Percentiles rank a stretch among this genome's conserved stretches.
Evolutionary conservation across 331 rosid genomes (phyloP).

Genomic region (Pyracantha coccinea): DNA sequence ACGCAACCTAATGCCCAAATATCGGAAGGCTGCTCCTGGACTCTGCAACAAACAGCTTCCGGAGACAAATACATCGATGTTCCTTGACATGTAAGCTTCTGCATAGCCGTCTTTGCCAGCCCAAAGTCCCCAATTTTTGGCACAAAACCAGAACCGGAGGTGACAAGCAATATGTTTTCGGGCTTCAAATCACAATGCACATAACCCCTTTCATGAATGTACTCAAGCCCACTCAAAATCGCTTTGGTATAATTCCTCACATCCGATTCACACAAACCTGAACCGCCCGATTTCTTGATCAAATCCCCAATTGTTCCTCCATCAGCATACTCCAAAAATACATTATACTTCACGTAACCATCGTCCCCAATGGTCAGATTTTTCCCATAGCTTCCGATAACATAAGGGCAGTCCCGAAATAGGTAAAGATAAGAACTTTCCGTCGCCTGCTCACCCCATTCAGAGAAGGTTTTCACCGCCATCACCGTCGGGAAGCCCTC

Average conservation of each 20-base stretch:
- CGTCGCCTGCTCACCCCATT: background rate
- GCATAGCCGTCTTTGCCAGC: conserved; percentile 11
- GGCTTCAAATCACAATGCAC: conserved; percentile 38
- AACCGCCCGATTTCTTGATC: background rate
- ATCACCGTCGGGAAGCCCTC: background rate
- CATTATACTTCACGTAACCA: conserved; percentile 10
- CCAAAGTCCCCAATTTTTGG: conserved; percentile 39
- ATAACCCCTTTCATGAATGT: conserved; percentile 23
- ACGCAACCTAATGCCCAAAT: conserved; percentile 41
- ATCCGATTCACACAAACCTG: conserved; percentile 1
- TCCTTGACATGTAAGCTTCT: conserved; percentile 2
- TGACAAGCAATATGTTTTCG: conserved; percentile 18
- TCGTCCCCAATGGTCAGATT: conserved; percentile 5
- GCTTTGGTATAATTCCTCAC: conserved; percentile 13
- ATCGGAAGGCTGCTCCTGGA: conserved; percentile 25
- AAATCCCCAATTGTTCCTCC: conserved; percentile 18
- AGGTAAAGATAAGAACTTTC: conserved; percentile 17
- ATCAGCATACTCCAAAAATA: conserved; percentile 25
- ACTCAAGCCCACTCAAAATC: conserved; percentile 23
- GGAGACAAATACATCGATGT: conserved; percentile 27
- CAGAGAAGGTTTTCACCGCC: conserved; percentile 27
- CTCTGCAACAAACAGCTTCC: background rate
- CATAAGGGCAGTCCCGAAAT: conserved; percentile 4
- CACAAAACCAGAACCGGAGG: background rate
- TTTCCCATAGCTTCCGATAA: conserved; percentile 13